These are phyloP conservation scores for Angomonas desouzai DNA, from an alignment of 208 protist species.

Conservation along the genomic window DNA sequence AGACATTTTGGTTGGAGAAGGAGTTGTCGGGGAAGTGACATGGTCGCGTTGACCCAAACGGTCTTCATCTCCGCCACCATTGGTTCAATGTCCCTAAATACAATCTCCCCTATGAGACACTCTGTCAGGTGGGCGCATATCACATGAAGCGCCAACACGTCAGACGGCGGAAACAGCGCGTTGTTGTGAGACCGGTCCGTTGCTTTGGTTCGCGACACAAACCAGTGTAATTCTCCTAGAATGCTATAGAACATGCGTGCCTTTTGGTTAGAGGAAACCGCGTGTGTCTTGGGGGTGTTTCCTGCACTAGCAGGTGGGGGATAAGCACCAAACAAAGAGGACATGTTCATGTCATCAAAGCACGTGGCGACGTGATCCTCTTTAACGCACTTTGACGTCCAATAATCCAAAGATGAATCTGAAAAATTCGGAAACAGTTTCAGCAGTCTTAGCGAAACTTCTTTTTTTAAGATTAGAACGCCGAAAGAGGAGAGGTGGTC, in stretches of 20 bases:
- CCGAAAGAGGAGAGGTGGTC: conserved; percentile 66
- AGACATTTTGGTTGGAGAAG: conserved; percentile 54
- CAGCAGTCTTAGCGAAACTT: conserved; percentile 58
- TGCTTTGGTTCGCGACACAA: conserved; percentile 66
- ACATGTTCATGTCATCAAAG: conserved; percentile 53
- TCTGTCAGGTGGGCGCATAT: conserved; percentile 73
- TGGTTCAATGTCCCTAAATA: conserved; percentile 49
- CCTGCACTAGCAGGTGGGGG: conserved; percentile 16
- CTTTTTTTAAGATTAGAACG: conserved; percentile 41
- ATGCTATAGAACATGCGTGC: conserved; percentile 70
- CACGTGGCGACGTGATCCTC: conserved; percentile 30
- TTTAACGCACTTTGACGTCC: conserved; percentile 12
- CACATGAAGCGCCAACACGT: conserved; percentile 85
- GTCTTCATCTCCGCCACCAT: conserved; percentile 38
- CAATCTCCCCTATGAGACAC: conserved; percentile 71
- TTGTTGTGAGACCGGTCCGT: conserved; percentile 88
- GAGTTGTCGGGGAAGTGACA: conserved; percentile 78
- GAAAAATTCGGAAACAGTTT: conserved; percentile 47
- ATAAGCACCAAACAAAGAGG: conserved; percentile 22
- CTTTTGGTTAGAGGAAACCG: conserved; percentile 18
- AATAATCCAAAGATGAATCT: conserved; percentile 28
- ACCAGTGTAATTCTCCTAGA: conserved; percentile 85
- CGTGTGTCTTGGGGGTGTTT: not conserved
- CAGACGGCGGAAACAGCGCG: conserved; percentile 84
- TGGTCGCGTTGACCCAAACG: conserved; percentile 72